Evolutionary conservation across 179 eudicot genomes (phyloP).

Genomic region (Patellifolia procumbens): DNA sequence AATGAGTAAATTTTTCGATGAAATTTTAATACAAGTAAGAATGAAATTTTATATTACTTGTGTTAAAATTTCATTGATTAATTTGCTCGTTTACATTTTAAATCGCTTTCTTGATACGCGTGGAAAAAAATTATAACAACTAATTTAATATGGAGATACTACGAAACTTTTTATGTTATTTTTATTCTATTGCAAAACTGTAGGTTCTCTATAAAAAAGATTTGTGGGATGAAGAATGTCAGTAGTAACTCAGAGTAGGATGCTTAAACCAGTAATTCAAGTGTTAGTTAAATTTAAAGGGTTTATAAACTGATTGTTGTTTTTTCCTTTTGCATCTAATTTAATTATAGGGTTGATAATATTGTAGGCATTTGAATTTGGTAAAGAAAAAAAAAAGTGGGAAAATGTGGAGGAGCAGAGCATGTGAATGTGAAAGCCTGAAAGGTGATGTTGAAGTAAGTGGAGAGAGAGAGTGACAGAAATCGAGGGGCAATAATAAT

Average conservation of each 20-base stretch:
- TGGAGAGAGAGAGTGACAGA: constrained; percentile 18
- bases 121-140: too few species aligned
- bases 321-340: neutral
- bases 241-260: constrained; percentile 10
- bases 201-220: too few species aligned
- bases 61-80: too few species aligned
- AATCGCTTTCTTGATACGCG: too few species aligned
- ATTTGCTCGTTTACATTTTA: too few species aligned
- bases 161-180: too few species aligned
- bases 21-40: too few species aligned
- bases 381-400: neutral
- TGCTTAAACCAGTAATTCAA: constrained; percentile 1
- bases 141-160: too few species aligned
- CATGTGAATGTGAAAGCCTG: constrained; percentile 30
- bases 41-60: too few species aligned
- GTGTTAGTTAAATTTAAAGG: neutral
- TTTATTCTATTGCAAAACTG: neutral
- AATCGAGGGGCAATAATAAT: constrained; percentile 18
- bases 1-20: too few species aligned
- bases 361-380: neutral
- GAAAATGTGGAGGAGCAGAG: constrained; percentile 6
- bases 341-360: neutral
- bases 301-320: neutral
- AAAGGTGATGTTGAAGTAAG: constrained; percentile 31
- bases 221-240: constrained; percentile 28